Conservation (phyloP, 2,329 filamentous ascomycete species). For the Fusarium irregulare region DNA sequence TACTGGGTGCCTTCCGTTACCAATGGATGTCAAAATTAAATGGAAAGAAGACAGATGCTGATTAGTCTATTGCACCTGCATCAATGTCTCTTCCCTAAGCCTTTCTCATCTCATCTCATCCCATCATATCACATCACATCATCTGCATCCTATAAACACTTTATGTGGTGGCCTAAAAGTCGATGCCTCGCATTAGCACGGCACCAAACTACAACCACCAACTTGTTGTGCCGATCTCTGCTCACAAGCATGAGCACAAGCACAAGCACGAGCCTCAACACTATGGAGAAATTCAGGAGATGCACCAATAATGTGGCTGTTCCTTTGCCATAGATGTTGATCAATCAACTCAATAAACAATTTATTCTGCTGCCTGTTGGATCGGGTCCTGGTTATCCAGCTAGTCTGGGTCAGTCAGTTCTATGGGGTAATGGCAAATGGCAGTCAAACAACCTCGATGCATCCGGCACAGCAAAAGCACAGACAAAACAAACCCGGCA, state of each 20-base stretch:
- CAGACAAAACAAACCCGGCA: conserved; percentile 22
- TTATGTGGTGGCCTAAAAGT: conserved; percentile 24
- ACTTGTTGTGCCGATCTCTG: conserved; percentile 18
- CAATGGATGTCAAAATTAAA: background rate
- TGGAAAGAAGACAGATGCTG: background rate
- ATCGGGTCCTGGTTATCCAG: background rate
- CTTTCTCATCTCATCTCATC: background rate
- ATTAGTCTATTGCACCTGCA: background rate
- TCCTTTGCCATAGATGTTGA: conserved; percentile 9
- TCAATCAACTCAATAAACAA: conserved; percentile 11
- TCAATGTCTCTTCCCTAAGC: background rate
- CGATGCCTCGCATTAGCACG: conserved; percentile 33
- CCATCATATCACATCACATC: background rate
- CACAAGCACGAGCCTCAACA: conserved; percentile 31
- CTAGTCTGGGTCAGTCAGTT: conserved; percentile 1
- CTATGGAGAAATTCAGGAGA: conserved; percentile 8
- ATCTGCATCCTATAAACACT: conserved; percentile 10
- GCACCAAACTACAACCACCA: background rate
- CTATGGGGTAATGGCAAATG: conserved; percentile 18
- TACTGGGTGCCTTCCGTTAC: background rate
- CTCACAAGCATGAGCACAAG: conserved; percentile 24
- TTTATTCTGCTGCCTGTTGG: conserved; percentile 34
- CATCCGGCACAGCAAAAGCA: conserved; percentile 19
- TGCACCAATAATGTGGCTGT: conserved; percentile 17
- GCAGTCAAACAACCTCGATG: conserved; percentile 5